phyloP scores from a whole-genome alignment of 331 rosid species.

The Arachis monticola region DNA sequence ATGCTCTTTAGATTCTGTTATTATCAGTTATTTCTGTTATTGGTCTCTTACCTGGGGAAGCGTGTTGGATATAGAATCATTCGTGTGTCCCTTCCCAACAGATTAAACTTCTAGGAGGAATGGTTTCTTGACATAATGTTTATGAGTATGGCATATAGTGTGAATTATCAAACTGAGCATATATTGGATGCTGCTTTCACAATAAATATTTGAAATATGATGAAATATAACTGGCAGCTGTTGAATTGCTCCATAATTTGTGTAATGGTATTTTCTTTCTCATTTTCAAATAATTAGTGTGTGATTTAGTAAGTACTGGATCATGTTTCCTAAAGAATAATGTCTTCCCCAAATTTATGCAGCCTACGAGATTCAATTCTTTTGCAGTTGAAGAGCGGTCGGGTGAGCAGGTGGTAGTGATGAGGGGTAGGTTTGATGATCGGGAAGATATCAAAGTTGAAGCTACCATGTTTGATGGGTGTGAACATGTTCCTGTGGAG shows the following conservation, averaged over 20 bases:
- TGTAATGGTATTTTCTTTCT: neutral
- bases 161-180: neutral
- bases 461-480: constrained; percentile 88
- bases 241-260: neutral
- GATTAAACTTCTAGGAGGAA: neutral
- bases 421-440: constrained; percentile 64
- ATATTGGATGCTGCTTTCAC: neutral
- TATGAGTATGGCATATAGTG: neutral
- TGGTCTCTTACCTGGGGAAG: neutral
- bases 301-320: neutral
- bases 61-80: too few species aligned
- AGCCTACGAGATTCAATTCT: constrained; percentile 70
- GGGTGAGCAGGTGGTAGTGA: constrained; percentile 69
- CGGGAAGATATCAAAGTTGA: constrained; percentile 72
- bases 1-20: neutral
- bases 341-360: constrained; percentile 13
- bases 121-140: neutral
- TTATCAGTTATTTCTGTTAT: neutral
- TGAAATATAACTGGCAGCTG: neutral
- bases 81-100: too few species aligned
- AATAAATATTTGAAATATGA: neutral
- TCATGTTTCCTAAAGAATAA: neutral
- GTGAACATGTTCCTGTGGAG: constrained; percentile 56
- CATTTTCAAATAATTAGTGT: neutral
- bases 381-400: constrained; percentile 72